Base-by-base conservation (phyloP, 352 stramenopile genomes). In the Globisporangium uncinulatum region DNA sequence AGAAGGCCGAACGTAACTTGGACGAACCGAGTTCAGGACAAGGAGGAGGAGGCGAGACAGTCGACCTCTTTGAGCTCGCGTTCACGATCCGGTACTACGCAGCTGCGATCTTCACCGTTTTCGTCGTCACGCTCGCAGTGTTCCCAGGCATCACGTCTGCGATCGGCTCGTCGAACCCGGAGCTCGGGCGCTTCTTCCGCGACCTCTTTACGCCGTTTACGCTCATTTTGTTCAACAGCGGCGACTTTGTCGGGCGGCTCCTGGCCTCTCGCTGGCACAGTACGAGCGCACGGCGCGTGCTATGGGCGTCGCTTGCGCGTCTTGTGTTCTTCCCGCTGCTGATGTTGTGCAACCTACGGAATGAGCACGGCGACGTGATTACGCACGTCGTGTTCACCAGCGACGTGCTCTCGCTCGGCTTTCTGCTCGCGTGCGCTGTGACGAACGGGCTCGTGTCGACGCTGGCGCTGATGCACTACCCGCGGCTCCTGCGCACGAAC, bases 381-480 rank as follows among this genome's bases (percentile, higher is more conserved):
- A 88, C 83, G 53, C 54, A 67, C 51, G 78, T 90, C n/a, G 5
- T 94, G 15, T 91, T 94, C 62, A 64, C 70, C 50, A 90, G 77
- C 52, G 84, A 94, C 63, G 56, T 83, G 34, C 57, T 89, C 29
- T 65, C 80, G 45, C 56, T 83, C 29, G 43, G 86, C 3, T 76
- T 92, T 45, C 63, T 94, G 9, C 52, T 83, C 4, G 57, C 53
- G 31, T 88, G 66, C 36, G 78, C 79, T 14, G 85, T 84, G 62
- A 79, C 82, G 24, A 94, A 94, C 47, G 84, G 84, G 13, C 61
- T 91, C 41, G 45, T 94, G 51, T 79, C 64, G 20, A 91, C 82
- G 36, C 54, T 91, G 42, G 74, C 82, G 32, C 72, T 92, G 49
- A 94, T 94, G 84, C 66, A 89, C 61, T 91, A 89, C 61, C 76